phyloP scores from a whole-genome alignment of 2,329 filamentous ascomycete species.

The Whalleya microplaca region DNA sequence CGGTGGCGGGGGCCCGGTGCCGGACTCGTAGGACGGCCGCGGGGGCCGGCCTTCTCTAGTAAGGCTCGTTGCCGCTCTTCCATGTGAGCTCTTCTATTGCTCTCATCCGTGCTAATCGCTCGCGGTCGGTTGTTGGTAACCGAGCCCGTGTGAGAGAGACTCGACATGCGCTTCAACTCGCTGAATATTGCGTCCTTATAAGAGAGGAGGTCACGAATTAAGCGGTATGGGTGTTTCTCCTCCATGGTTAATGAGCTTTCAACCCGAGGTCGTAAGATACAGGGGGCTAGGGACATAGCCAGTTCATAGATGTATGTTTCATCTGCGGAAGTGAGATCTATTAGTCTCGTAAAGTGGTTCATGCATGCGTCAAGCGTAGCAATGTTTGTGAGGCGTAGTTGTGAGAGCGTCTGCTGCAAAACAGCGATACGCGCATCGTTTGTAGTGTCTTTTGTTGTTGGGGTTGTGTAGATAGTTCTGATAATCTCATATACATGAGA shows the following conservation, averaged over 20 bases:
- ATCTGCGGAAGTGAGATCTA: constrained; percentile 94
- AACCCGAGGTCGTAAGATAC: constrained; percentile 81
- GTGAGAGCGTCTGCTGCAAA: constrained; percentile 92
- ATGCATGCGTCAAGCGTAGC: constrained; percentile 97
- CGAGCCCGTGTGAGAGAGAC: constrained; percentile 67
- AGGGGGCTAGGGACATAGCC: constrained; percentile 76
- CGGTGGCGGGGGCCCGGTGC: constrained; percentile 68
- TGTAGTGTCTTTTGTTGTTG: constrained; percentile 72
- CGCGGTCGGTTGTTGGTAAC: constrained; percentile 68
- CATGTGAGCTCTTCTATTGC: constrained; percentile 90
- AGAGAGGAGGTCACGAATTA: constrained; percentile 88
- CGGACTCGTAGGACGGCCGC: constrained; percentile 76
- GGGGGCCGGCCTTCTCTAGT: constrained; percentile 64
- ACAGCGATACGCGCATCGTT: constrained; percentile 84
- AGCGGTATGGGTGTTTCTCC: constrained; percentile 87
- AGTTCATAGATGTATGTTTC: constrained; percentile 80
- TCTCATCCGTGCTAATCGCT: constrained; percentile 93
- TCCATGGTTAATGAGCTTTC: constrained; percentile 94
- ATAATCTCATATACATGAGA: constrained; percentile 99
- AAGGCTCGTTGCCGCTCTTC: constrained; percentile 88
- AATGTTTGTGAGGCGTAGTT: constrained; percentile 94
- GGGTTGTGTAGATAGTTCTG: constrained; percentile 91
- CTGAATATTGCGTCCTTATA: constrained; percentile 96
- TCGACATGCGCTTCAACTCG: constrained; percentile 89
- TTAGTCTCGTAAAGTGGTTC: constrained; percentile 95